Evolutionary conservation across 306 rosid species (phyloP).

Genomic region (Acacia confusa): DNA sequence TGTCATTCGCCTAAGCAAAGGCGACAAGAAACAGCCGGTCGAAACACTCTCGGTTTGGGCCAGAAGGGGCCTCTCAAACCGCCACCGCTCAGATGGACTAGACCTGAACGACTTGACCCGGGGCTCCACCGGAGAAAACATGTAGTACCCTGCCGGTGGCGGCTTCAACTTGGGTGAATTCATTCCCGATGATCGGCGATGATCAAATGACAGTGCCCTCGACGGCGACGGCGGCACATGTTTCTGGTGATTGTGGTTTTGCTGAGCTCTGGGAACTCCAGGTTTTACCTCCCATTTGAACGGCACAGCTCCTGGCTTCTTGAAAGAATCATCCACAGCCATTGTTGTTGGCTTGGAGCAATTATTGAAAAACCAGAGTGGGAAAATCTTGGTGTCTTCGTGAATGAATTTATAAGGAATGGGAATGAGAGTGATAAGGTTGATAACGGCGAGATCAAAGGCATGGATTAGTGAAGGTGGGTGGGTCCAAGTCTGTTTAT

Average conservation of each 20-base stretch:
- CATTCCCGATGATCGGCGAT: slow-evolving; percentile 4
- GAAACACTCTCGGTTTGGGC: slow-evolving; percentile 47
- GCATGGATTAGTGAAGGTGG: slow-evolving; percentile 49
- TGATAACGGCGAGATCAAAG: slow-evolving; percentile 66
- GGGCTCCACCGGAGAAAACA: slow-evolving; percentile 38
- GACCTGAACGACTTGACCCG: slow-evolving; percentile 49
- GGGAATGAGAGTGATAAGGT: not conserved
- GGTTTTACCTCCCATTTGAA: slow-evolving; percentile 96
- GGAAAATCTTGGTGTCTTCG: not conserved
- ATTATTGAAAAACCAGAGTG: not conserved
- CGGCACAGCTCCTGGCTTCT: slow-evolving; percentile 74
- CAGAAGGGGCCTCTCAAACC: slow-evolving; percentile 43
- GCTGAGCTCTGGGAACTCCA: slow-evolving; percentile 64
- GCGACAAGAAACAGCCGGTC: slow-evolving; percentile 72
- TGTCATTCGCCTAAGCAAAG: slow-evolving; percentile 46
- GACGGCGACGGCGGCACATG: not conserved
- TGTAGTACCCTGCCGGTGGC: slow-evolving; percentile 42
- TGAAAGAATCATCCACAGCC: slow-evolving; percentile 60
- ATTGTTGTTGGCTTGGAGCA: slow-evolving; percentile 8
- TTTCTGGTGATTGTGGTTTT: slow-evolving; percentile 28
- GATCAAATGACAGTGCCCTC: not conserved
- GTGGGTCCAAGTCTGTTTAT: slow-evolving; percentile 27
- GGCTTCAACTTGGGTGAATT: slow-evolving; percentile 54
- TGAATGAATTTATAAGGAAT: slow-evolving; percentile 22
- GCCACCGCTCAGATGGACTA: slow-evolving; percentile 58